Evolutionary conservation across 129 eudicot species (phyloP), one percentile per base, ranked within the genome.

Genomic region (Helianthus tuberosus): DNA sequence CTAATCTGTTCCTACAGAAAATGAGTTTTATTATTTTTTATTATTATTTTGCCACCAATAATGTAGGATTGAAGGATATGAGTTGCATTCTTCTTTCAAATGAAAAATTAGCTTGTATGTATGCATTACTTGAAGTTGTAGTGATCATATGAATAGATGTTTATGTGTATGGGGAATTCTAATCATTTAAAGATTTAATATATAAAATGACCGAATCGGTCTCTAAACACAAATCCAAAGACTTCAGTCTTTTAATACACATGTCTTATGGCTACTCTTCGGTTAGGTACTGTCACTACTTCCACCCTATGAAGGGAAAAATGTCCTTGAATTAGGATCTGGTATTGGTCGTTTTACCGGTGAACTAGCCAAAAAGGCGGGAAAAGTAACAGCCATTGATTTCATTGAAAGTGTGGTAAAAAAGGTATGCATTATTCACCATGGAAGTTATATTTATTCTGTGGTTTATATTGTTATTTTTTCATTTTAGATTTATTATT

Each of bases 341-440:
- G 99, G 99, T 17, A 87, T 76, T 78, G 99, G 99, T 75, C 97
- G 93, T 82, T 95, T 89, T 79, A 95, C 99, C 29, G 86, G 96
- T 55, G 95, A 95, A 82, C 66, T 95, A 10, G 99, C 94, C 39
- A 77, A 86, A 69, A 91, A 76, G 80, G 97, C 92, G 32, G 89
- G 84, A 5, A 81, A 82, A n/a, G 84, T 91, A 66, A 51, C 85
- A 57, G 99, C 95, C 15, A 8, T 87, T 27, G 99, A 91, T 79
- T 91, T 89, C 86, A 87, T 87, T 72, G 96, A 95, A 23, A 85
- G 86, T 63, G 92, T 76, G 49, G 85, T 89, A n/a, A 91, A 91
- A 83, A 89, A 91, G 94, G 97, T 94, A 53, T 57, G 70, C 69
- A n/a, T 32, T 25, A 60, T 64, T 55, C 44, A 11, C 70, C 27